These are phyloP conservation scores for Acephala macrosclerotiorum DNA, from an alignment of 2,329 filamentous ascomycete species.

Conservation along the genomic window DNA sequence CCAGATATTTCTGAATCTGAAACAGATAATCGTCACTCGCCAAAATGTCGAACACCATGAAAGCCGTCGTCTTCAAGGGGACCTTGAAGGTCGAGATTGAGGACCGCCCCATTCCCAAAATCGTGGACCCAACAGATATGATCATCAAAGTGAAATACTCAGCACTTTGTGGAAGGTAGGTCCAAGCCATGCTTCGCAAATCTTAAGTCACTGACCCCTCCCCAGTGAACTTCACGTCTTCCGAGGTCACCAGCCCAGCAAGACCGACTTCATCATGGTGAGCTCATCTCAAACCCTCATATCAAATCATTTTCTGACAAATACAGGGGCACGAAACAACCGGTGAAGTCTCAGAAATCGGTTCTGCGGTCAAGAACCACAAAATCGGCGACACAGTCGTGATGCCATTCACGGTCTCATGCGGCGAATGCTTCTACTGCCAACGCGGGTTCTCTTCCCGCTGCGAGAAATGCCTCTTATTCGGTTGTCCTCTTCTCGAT, in stretches of 20 bases:
- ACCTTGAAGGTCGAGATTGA: conserved; percentile 58
- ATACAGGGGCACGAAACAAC: conserved; percentile 83
- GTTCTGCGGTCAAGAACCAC: conserved; percentile 72
- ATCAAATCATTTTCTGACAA: background rate
- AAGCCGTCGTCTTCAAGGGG: conserved; percentile 87
- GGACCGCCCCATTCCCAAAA: conserved; percentile 78
- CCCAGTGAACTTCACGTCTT: conserved; percentile 83
- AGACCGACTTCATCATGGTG: conserved; percentile 64
- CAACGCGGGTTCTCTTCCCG: conserved; percentile 77
- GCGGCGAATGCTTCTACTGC: conserved; percentile 85
- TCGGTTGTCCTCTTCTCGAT: conserved; percentile 74
- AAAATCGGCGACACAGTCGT: conserved; percentile 80
- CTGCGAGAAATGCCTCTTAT: conserved; percentile 74
- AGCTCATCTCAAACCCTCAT: background rate
- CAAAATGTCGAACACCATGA: conserved; percentile 67
- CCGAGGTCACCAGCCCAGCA: conserved; percentile 78
- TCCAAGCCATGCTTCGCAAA: conserved; percentile 26
- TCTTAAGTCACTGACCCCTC: background rate
- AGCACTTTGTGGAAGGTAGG: conserved; percentile 87
- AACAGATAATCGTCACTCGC: background rate
- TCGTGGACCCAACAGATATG: conserved; percentile 76
- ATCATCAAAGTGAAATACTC: conserved; percentile 85
- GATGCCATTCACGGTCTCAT: conserved; percentile 83
- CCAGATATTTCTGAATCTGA: background rate
- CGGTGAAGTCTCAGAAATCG: conserved; percentile 73